phyloP scores from a whole-genome alignment of 306 rosid genomes.

The Cucurbita moschata region DNA sequence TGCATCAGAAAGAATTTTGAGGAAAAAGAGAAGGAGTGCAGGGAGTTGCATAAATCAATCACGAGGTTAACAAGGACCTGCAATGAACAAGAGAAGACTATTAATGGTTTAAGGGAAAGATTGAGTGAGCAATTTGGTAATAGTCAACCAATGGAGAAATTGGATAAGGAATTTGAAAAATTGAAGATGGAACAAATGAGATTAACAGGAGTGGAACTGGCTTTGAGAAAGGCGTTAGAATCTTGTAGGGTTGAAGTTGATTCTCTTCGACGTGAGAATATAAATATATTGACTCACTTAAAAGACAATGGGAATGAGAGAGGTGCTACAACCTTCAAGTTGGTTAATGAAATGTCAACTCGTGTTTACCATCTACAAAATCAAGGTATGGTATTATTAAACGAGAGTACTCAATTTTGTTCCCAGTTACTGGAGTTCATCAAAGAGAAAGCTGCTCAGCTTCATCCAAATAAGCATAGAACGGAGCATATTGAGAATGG shows the following conservation, averaged over 20 bases:
- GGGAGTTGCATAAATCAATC: conserved; percentile 58
- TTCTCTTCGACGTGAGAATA: conserved; percentile 88
- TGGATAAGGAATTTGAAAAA: conserved; percentile 39
- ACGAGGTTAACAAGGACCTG: conserved; percentile 65
- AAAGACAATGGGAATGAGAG: conserved; percentile 58
- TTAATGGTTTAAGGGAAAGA: conserved; percentile 49
- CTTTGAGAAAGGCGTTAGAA: conserved; percentile 67
- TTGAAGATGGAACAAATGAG: conserved; percentile 77
- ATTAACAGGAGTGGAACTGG: conserved; percentile 60
- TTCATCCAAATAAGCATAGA: conserved; percentile 21
- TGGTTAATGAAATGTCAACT: conserved; percentile 61
- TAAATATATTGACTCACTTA: conserved; percentile 44
- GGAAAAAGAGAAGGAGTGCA: conserved; percentile 78
- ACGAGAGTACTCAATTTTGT: conserved; percentile 51
- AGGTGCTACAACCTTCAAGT: conserved; percentile 46
- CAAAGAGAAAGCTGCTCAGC: conserved; percentile 37
- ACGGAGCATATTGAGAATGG: conserved; percentile 28
- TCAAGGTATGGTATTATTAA: conserved; percentile 66
- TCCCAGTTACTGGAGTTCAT: conserved; percentile 46
- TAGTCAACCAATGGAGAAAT: conserved; percentile 35
- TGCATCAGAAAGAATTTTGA: conserved; percentile 43
- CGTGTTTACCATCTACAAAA: conserved; percentile 63
- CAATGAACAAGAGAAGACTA: conserved; percentile 85
- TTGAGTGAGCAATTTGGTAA: conserved; percentile 31
- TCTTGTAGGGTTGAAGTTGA: conserved; percentile 62